These are phyloP conservation scores for Eremomyces bilateralis DNA, from an alignment of 495 filamentous ascomycete species.

Conservation along the genomic window DNA sequence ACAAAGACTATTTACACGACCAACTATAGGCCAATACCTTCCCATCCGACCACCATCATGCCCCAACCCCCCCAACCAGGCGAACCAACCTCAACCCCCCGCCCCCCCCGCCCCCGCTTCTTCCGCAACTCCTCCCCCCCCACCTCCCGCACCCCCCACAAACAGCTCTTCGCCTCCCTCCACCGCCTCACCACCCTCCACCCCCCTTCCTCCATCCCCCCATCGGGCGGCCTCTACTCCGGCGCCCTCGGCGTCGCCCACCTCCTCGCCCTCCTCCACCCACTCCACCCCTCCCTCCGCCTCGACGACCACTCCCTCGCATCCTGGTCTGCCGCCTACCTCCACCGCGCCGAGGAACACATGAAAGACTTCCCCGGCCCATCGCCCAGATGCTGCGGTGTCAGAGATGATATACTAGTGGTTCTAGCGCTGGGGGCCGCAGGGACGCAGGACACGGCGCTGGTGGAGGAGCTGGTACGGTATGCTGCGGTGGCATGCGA, in stretches of 20 bases:
- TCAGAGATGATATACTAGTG: slow-evolving; percentile 32
- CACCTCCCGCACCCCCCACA: slow-evolving; percentile 15
- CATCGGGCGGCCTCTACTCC: slow-evolving; percentile 29
- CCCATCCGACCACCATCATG: too few relatives aligned
- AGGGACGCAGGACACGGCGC: slow-evolving; percentile 21
- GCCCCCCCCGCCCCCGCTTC: slow-evolving; percentile 12
- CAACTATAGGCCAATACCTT: too few relatives aligned
- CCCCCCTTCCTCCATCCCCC: slow-evolving; percentile 17
- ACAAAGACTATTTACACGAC: too few relatives aligned
- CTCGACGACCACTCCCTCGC: slow-evolving; percentile 23
- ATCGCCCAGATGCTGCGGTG: slow-evolving; percentile 24
- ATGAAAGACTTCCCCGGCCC: slow-evolving; percentile 24
- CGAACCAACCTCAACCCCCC: too few relatives aligned
- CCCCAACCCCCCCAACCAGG: too few relatives aligned
- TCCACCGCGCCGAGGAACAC: slow-evolving; percentile 21
- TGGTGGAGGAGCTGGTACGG: slow-evolving; percentile 23
- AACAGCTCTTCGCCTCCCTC: slow-evolving; percentile 22
- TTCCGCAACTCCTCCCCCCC: slow-evolving; percentile 13
- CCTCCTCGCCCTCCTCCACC: slow-evolving; percentile 31
- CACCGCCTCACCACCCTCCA: slow-evolving; percentile 18
- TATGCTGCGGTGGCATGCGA: slow-evolving; percentile 21
- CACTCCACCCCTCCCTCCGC: slow-evolving; percentile 23
- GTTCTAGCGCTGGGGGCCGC: slow-evolving; percentile 28
- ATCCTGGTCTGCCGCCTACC: slow-evolving; percentile 25
- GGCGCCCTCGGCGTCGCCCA: slow-evolving; percentile 38